Evolutionary conservation across 2,329 filamentous ascomycete species (phyloP), one percentile per base, ranked within the genome.

Genomic region (Elsinoe ampelina): DNA sequence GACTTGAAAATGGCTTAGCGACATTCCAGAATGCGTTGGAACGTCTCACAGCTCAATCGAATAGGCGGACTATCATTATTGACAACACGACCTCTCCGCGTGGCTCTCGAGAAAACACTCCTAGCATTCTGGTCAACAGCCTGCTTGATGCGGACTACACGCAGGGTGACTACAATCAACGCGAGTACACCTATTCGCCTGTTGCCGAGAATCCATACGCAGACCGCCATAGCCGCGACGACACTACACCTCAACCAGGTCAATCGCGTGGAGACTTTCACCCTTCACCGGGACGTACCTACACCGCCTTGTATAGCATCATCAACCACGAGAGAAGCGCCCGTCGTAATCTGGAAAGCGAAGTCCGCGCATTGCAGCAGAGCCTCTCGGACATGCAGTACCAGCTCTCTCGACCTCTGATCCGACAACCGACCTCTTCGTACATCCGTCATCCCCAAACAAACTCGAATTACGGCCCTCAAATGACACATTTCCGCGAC

Each of bases 311-410:
- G 5, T 71, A 70, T 59, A 66, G 68, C 47, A 68, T 70, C 65
- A 64, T 71, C n/a, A 60, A 67, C 35, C 66, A 69, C 58, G 69
- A 71, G 57, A 65, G 69, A n/a, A 63, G 63, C 6, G 68, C 68
- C 1, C 65, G 69, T 7, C 63, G 66, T n/a, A 64, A 62, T 15
- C 62, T 71, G 17, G 68, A 71, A 50, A 62, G 45, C 8, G 64
- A 61, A 19, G 51, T 60, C 15, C 56, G 52, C 2, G 55, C 22
- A 12, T 32, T 61, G 12, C 59, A 61, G 47, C 55, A 59, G 19
- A 58, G 69, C 47, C 61, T 71, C 39, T 59, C 61, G 13, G 55
- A 54, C 32, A 60, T 70, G 34, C 67, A 69, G 30, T 62, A 63
- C 20, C 67, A 68, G 42, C 63, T 70, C 55, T 62, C 63, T 22